A percentile compares a stretch with the other conserved stretches of the same genome.
phyloP scores from a whole-genome alignment of 192 early-diverging fungal species.

The Podila clonocystis region DNA sequence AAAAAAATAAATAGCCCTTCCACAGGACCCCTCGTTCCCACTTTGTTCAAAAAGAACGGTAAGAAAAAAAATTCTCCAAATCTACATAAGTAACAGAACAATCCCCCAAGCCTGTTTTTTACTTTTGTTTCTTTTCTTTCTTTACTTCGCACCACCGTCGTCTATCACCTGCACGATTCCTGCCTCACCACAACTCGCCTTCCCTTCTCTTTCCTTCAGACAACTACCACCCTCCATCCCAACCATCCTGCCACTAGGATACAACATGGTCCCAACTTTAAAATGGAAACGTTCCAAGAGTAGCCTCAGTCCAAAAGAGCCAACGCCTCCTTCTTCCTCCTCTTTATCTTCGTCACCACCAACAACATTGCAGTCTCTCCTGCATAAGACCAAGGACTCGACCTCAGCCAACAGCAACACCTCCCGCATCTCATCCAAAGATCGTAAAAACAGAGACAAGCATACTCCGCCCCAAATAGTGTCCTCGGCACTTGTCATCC shows the following conservation, averaged over 20 bases:
- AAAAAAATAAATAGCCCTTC: too few relatives aligned
- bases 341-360: background rate
- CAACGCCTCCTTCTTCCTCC: background rate
- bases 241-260: background rate
- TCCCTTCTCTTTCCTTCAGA: background rate
- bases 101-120: background rate
- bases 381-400: background rate
- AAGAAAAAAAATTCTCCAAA: too few relatives aligned
- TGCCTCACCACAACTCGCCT: background rate
- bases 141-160: background rate
- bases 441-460: background rate
- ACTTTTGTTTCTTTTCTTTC: background rate
- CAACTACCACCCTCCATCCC: background rate
- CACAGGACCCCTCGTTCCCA: too few relatives aligned
- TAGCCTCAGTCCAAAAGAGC: background rate
- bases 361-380: too few relatives aligned
- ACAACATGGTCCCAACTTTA: slow-evolving; percentile 2
- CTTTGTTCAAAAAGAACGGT: too few relatives aligned
- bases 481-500: slow-evolving; percentile 19
- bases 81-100: too few relatives aligned
- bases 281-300: slow-evolving; percentile 30
- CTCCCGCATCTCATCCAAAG: background rate
- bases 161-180: background rate
- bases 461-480: background rate
- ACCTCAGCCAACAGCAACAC: background rate